phyloP scores from a whole-genome alignment of 345 rosid species.

The Salix caprea region DNA sequence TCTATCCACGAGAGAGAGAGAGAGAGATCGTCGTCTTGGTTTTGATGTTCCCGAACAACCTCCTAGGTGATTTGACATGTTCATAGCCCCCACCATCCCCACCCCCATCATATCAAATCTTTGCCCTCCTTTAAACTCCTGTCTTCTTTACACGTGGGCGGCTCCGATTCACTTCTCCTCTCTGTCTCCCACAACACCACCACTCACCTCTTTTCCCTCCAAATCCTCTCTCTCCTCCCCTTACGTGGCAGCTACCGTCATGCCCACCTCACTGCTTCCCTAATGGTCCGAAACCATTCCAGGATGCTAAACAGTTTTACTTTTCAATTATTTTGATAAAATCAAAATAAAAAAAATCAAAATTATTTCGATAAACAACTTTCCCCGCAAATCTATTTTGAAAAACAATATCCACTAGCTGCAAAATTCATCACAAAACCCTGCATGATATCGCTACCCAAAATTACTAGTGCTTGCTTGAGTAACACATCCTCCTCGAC shows the following conservation, averaged over 20 bases:
- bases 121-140: background rate
- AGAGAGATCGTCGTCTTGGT: background rate
- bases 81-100: background rate
- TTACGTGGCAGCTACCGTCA: conserved; percentile 17
- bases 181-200: conserved; percentile 19
- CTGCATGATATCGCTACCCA: background rate
- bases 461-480: background rate
- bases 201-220: conserved; percentile 15
- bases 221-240: background rate
- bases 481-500: too few species aligned
- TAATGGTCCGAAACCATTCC: background rate
- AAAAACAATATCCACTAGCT: too few species aligned
- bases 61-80: conserved; percentile 21
- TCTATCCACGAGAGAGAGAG: background rate
- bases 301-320: too few species aligned
- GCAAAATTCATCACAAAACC: background rate
- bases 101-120: conserved; percentile 24
- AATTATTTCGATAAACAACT: too few species aligned
- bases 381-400: too few species aligned
- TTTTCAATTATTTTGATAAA: too few species aligned
- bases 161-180: conserved; percentile 16
- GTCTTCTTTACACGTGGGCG: conserved; percentile 16
- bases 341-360: too few species aligned
- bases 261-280: background rate
- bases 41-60: conserved; percentile 17